These are phyloP conservation scores for Selenicereus undatus DNA, from an alignment of 148 eudicot genomes.

Conservation along the genomic window DNA sequence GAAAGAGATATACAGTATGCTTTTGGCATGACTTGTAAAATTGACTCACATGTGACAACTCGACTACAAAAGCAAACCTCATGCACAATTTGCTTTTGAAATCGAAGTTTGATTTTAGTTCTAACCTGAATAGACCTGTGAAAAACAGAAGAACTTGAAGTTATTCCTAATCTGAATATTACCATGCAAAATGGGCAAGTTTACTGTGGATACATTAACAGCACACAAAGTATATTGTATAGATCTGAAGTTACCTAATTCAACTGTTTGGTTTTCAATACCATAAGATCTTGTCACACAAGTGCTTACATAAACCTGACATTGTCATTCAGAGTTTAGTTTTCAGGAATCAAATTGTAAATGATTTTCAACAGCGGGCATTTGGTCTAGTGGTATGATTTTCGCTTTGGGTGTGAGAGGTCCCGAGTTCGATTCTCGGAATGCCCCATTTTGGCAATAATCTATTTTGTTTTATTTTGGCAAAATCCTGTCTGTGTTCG, in stretches of 20 bases:
- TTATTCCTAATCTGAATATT: too few relatives aligned
- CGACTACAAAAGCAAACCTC: neutral
- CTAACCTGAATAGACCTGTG: neutral
- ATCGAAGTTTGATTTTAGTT: neutral
- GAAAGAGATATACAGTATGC: too few relatives aligned
- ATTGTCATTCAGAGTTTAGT: too few relatives aligned
- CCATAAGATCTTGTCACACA: too few relatives aligned
- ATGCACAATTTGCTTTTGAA: neutral
- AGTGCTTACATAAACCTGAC: too few relatives aligned
- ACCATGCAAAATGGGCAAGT: too few relatives aligned
- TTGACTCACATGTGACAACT: neutral
- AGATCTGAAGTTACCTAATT: too few relatives aligned
- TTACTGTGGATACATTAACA: too few relatives aligned
- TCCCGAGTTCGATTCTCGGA: conserved; percentile 51
- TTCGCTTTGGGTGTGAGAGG: conserved; percentile 49
- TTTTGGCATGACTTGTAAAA: neutral
- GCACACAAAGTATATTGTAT: too few relatives aligned
- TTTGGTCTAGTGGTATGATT: conserved; percentile 51
- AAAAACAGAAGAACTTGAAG: too few relatives aligned
- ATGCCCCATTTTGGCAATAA: conserved; percentile 28
- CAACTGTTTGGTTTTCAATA: too few relatives aligned
- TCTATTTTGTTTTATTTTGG: neutral
- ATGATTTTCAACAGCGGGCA: conserved; percentile 7
- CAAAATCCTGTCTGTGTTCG: too few relatives aligned
- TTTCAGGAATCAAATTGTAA: neutral